phyloP scores from a whole-genome alignment of 176 grass and related monocot species.

The Carex kokanica region DNA sequence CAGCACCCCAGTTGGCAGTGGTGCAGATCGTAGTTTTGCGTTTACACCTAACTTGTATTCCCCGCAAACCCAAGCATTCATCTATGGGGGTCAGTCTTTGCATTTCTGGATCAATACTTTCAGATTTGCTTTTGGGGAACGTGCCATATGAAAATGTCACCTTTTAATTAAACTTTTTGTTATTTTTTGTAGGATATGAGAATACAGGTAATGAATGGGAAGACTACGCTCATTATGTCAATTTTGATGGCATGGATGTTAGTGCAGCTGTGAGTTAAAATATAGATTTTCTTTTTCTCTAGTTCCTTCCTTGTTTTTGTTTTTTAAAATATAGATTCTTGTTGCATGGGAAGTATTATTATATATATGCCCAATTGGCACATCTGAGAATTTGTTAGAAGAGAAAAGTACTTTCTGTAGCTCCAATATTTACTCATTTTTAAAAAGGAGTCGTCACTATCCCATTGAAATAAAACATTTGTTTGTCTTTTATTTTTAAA shows the following conservation, averaged over 20 bases:
- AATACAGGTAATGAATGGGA: slow-evolving; percentile 66
- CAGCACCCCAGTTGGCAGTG: slow-evolving; percentile 28
- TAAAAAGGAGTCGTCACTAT: neutral
- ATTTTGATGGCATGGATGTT: slow-evolving; percentile 67
- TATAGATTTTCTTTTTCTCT: neutral
- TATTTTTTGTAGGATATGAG: slow-evolving; percentile 48
- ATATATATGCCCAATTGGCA: neutral
- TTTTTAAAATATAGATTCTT: neutral
- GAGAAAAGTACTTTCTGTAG: neutral
- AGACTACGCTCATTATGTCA: slow-evolving; percentile 56
- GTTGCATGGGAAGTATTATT: neutral
- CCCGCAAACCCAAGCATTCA: slow-evolving; percentile 18
- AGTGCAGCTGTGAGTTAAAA: slow-evolving; percentile 47
- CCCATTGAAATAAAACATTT: neutral
- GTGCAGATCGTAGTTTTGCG: slow-evolving; percentile 24
- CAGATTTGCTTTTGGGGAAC: neutral
- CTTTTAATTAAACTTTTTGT: slow-evolving; percentile 12
- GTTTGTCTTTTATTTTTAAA: slow-evolving; percentile 7
- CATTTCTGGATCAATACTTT: neutral
- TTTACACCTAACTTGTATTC: slow-evolving; percentile 25
- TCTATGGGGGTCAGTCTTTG: slow-evolving; percentile 3
- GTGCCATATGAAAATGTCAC: neutral
- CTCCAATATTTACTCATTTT: neutral
- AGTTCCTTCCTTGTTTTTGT: neutral
- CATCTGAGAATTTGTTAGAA: neutral